These are phyloP conservation scores for Begonia loranthoides DNA, from an alignment of 306 rosid genomes.

Conservation along the genomic window DNA sequence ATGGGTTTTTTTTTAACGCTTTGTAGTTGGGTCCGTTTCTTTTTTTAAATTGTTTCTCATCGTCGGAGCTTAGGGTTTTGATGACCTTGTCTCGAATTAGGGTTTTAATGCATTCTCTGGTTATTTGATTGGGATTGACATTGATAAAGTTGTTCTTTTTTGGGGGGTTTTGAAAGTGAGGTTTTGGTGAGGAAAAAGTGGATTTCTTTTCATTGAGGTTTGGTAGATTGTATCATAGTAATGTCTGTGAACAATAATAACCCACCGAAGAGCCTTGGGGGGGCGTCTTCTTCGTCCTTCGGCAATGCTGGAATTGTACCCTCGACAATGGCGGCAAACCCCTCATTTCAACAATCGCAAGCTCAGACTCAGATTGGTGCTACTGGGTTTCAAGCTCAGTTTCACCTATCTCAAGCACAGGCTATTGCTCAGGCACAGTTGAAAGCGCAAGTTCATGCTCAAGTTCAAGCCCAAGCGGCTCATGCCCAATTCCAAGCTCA, in stretches of 20 bases:
- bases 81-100: neutral
- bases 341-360: slow-evolving; percentile 58
- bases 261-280: slow-evolving; percentile 58
- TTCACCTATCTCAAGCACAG: slow-evolving; percentile 78
- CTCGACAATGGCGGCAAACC: slow-evolving; percentile 39
- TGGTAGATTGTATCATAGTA: slow-evolving; percentile 31
- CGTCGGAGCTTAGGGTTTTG: neutral
- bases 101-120: neutral
- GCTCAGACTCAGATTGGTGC: slow-evolving; percentile 38
- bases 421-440: slow-evolving; percentile 90
- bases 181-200: slow-evolving; percentile 4
- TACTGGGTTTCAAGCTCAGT: slow-evolving; percentile 66
- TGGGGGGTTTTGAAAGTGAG: neutral
- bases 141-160: neutral
- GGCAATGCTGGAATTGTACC: slow-evolving; percentile 63
- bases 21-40: neutral
- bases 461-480: slow-evolving; percentile 61
- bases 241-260: slow-evolving; percentile 89
- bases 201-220: slow-evolving; percentile 8
- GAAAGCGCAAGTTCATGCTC: slow-evolving; percentile 62
- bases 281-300: slow-evolving; percentile 65
- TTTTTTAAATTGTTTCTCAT: neutral
- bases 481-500: slow-evolving; percentile 93
- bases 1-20: neutral
- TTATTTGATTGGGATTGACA: slow-evolving; percentile 8